Base-by-base conservation (phyloP, 1,284 basidiomycete species). In the Cystobasidiaceae sp. region DNA sequence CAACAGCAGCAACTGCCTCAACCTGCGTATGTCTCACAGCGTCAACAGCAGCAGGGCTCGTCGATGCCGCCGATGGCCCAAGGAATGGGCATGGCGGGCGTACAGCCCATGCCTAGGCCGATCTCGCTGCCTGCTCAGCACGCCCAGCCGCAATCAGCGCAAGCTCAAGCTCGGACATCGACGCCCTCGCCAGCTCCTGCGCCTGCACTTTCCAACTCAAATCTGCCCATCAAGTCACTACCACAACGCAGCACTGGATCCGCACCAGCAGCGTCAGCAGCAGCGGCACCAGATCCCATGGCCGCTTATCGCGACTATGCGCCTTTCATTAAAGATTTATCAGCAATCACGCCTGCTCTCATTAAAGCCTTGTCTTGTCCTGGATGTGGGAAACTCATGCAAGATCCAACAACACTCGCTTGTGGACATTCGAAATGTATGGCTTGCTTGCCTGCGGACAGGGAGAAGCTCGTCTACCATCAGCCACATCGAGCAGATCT, bases 371-470 rank as follows among this genome's bases (percentile, higher is more conserved):
- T 82, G 59, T 68, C 70, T 45, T 82, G 83, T 70, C 78, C 80
- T 0, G 74, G 78, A 51, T 83, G 83, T 62, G 73, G 72, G 5
- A 44, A 73, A 13, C 55, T 76, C 44, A 76, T 83, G 27, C 60
- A 71, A 30, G 74, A 78, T 1, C 83, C 84, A 0, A 78, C 81
- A 9, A 84, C 83, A 0, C 79, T 85, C 45, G 78, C 77, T 30
- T 85, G 84, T 67, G 84, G 84, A 2, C 84, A 85, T 68, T 80
- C 83, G 25, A 70, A 84, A 51, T 85, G 83, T 48, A 33, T 68
- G n/a, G 49, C 37, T 11, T 73, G 72, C 59, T 50, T 62, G n/a
- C 49, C 27, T 19, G 37, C 39, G 55, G n/a, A n/a, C n/a, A n/a
- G n/a, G n/a, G n/a, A n/a, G n/a, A n/a, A n/a, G n/a, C n/a, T n/a